phyloP scores from a whole-genome alignment of 2,329 filamentous ascomycete species.

The Colletotrichum liaoningense region DNA sequence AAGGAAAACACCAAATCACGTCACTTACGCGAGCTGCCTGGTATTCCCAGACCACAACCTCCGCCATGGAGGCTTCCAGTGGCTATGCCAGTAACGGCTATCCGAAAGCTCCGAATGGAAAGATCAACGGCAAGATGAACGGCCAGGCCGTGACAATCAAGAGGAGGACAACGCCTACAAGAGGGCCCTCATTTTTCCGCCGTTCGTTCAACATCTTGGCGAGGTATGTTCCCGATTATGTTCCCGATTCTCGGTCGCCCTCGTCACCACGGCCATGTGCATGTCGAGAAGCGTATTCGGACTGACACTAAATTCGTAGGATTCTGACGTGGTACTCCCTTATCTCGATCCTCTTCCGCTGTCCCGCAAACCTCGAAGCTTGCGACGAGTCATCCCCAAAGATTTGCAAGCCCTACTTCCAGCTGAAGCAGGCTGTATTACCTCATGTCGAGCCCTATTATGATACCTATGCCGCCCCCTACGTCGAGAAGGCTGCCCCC shows the following conservation, averaged over 20 bases:
- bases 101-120: slow-evolving; percentile 41
- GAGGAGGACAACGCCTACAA: slow-evolving; percentile 42
- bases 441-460: slow-evolving; percentile 91
- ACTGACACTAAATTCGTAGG: slow-evolving; percentile 54
- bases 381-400: slow-evolving; percentile 77
- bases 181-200: slow-evolving; percentile 46
- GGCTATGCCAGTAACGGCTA: slow-evolving; percentile 48
- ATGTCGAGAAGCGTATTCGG: not conserved
- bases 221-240: slow-evolving; percentile 49
- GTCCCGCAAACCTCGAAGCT: slow-evolving; percentile 76
- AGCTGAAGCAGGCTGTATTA: slow-evolving; percentile 69
- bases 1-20: slow-evolving; percentile 16
- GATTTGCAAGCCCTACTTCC: slow-evolving; percentile 87
- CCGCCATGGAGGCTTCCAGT: slow-evolving; percentile 54
- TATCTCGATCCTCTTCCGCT: slow-evolving; percentile 83
- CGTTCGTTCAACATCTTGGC: slow-evolving; percentile 62
- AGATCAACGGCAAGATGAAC: slow-evolving; percentile 45
- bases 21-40: slow-evolving; percentile 26
- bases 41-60: slow-evolving; percentile 17
- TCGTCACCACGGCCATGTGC: not conserved
- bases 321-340: slow-evolving; percentile 89
- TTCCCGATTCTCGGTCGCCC: not conserved
- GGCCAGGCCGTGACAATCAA: slow-evolving; percentile 49
- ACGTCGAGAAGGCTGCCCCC: slow-evolving; percentile 80
- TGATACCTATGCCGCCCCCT: slow-evolving; percentile 83